A percentile compares a stretch with the other conserved stretches of the same genome.
Evolutionary conservation across 2,329 filamentous ascomycete genomes (phyloP).

Genomic region (Tolypocladium paradoxum): DNA sequence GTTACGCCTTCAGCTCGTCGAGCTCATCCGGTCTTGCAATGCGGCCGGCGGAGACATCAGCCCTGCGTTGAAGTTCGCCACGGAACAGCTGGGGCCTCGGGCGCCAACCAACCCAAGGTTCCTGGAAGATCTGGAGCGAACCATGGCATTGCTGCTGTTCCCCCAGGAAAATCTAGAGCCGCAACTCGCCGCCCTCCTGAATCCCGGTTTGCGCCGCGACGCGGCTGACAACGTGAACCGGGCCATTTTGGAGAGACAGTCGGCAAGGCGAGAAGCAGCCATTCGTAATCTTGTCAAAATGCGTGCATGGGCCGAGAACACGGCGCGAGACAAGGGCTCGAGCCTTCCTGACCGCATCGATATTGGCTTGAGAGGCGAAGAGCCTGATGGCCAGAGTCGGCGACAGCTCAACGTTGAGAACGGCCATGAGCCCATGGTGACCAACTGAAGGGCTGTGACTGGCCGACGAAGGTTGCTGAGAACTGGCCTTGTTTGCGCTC

Average conservation of each 20-base stretch:
- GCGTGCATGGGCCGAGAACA: slow-evolving; percentile 73
- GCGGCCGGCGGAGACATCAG: slow-evolving; percentile 59
- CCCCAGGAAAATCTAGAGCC: slow-evolving; percentile 69
- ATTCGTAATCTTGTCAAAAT: slow-evolving; percentile 73
- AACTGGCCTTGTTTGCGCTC: background rate
- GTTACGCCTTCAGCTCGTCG: slow-evolving; percentile 81
- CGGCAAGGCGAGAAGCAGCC: slow-evolving; percentile 64
- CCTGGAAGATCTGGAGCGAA: slow-evolving; percentile 77
- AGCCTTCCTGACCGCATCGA: slow-evolving; percentile 23
- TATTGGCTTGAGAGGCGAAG: slow-evolving; percentile 26
- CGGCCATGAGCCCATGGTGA: slow-evolving; percentile 42
- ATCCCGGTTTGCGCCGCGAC: slow-evolving; percentile 66
- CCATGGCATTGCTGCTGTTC: slow-evolving; percentile 87
- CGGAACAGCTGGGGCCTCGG: slow-evolving; percentile 73
- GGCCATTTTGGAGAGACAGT: slow-evolving; percentile 67
- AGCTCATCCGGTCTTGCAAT: slow-evolving; percentile 75
- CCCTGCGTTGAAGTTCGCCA: slow-evolving; percentile 78
- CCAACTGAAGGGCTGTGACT: slow-evolving; percentile 23
- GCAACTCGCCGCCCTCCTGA: slow-evolving; percentile 63
- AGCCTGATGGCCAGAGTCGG: slow-evolving; percentile 16
- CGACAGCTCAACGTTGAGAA: slow-evolving; percentile 19
- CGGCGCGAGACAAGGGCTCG: slow-evolving; percentile 30
- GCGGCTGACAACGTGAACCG: slow-evolving; percentile 88
- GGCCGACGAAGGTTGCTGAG: background rate
- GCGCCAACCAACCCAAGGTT: slow-evolving; percentile 75